These are phyloP conservation scores for Amaranthus cruentus DNA, from an alignment of 148 eudicot species.

Conservation along the genomic window DNA sequence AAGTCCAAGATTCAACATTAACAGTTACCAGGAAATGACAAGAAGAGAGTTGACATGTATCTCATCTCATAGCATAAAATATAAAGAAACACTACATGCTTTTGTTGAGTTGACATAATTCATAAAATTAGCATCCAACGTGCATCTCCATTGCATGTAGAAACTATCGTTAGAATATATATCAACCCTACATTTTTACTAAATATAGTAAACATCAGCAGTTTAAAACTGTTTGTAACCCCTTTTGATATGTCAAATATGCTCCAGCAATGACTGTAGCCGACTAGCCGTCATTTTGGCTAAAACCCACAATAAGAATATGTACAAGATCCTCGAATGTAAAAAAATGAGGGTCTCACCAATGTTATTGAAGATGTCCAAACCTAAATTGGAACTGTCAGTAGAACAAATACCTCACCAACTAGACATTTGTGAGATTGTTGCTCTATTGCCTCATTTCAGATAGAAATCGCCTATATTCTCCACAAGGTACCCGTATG, in stretches of 20 bases:
- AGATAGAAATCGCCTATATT: conserved; percentile 51
- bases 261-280: conserved; percentile 13
- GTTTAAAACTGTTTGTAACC: conserved; percentile 11
- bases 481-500: conserved; percentile 62
- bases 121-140: conserved; percentile 4
- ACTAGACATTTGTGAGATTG: conserved; percentile 6
- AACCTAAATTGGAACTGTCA: conserved; percentile 18
- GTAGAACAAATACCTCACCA: conserved; percentile 20
- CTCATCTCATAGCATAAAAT: conserved; percentile 9
- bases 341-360: conserved; percentile 28
- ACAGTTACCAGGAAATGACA: not conserved
- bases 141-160: conserved; percentile 3
- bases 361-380: conserved; percentile 25
- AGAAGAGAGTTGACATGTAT: conserved; percentile 13
- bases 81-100: not conserved
- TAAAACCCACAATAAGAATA: conserved; percentile 22
- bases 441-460: conserved; percentile 28
- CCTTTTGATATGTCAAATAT: conserved; percentile 13
- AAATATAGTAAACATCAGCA: not conserved
- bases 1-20: too few relatives aligned
- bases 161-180: conserved; percentile 17
- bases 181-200: conserved; percentile 17
- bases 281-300: conserved; percentile 8
- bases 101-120: not conserved
- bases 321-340: conserved; percentile 36